These are phyloP conservation scores for Fusarium camptoceras DNA, from an alignment of 2,329 filamentous ascomycete species.

Conservation along the genomic window DNA sequence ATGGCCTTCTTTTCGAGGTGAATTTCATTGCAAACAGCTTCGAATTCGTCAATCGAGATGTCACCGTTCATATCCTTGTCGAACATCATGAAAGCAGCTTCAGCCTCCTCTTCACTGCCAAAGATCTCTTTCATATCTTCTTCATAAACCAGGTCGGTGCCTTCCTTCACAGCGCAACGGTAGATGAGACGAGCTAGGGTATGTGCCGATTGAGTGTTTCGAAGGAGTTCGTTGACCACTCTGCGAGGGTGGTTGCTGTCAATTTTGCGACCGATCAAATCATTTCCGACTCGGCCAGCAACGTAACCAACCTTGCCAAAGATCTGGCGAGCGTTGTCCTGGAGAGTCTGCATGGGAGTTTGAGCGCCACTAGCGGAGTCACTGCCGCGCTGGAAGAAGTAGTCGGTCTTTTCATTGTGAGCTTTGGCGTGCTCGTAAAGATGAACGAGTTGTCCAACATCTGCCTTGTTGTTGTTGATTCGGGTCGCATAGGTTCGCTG, in stretches of 20 bases:
- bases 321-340: conserved; percentile 79
- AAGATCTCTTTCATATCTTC: conserved; percentile 86
- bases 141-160: conserved; percentile 78
- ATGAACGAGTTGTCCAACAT: conserved; percentile 72
- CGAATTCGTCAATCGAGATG: conserved; percentile 94
- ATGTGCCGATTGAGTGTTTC: conserved; percentile 79
- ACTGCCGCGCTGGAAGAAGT: conserved; percentile 59
- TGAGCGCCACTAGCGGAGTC: conserved; percentile 68
- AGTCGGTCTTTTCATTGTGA: conserved; percentile 67
- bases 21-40: conserved; percentile 93
- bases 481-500: conserved; percentile 88
- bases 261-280: conserved; percentile 84
- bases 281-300: conserved; percentile 86
- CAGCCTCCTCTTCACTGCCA: conserved; percentile 84
- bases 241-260: conserved; percentile 83
- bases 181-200: conserved; percentile 89
- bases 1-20: conserved; percentile 95
- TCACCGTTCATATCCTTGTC: conserved; percentile 98
- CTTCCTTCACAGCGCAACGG: conserved; percentile 82
- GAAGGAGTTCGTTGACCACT: conserved; percentile 82
- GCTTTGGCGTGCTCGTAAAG: conserved; percentile 80
- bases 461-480: conserved; percentile 92
- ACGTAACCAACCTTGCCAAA: conserved; percentile 86
- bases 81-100: conserved; percentile 90
- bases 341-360: conserved; percentile 80